phyloP scores from a whole-genome alignment of 1,284 basidiomycete species.

The Microbotryum silenes-acaulis region DNA sequence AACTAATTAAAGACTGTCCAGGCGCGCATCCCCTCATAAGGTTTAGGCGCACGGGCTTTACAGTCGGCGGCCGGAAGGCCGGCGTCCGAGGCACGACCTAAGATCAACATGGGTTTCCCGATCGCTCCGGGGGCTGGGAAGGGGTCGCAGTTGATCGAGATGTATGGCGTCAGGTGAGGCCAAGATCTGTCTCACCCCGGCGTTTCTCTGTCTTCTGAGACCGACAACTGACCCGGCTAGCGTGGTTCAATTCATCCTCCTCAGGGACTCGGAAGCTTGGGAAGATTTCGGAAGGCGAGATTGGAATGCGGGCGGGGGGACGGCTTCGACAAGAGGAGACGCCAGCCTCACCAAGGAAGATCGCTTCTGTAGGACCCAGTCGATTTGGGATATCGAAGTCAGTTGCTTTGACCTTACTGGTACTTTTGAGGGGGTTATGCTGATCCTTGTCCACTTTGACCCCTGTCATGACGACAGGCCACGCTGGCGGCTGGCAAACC shows the following conservation, averaged over 20 bases:
- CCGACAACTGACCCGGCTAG: background rate
- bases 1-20: too few relatives aligned
- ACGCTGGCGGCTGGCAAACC: conserved; percentile 30
- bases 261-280: conserved; percentile 29
- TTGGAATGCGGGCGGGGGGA: conserved; percentile 10
- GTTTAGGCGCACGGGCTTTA: too few relatives aligned
- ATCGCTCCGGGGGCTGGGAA: conserved; percentile 11
- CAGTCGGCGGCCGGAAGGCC: background rate
- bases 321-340: conserved; percentile 9
- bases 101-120: conserved; percentile 26
- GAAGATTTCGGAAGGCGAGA: conserved; percentile 28
- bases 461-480: conserved; percentile 9
- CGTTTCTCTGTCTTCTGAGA: background rate
- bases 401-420: background rate
- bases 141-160: conserved; percentile 29
- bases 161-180: conserved; percentile 25
- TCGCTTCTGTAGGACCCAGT: conserved; percentile 21
- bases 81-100: conserved; percentile 1
- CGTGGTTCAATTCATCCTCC: background rate
- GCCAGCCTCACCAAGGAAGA: conserved; percentile 25
- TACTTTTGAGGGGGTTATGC: background rate
- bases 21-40: too few relatives aligned
- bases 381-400: conserved; percentile 34
- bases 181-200: background rate
- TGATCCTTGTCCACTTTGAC: background rate